Conservation (phyloP, 257 asterid genomes). For the Rehmannia glutinosa region DNA sequence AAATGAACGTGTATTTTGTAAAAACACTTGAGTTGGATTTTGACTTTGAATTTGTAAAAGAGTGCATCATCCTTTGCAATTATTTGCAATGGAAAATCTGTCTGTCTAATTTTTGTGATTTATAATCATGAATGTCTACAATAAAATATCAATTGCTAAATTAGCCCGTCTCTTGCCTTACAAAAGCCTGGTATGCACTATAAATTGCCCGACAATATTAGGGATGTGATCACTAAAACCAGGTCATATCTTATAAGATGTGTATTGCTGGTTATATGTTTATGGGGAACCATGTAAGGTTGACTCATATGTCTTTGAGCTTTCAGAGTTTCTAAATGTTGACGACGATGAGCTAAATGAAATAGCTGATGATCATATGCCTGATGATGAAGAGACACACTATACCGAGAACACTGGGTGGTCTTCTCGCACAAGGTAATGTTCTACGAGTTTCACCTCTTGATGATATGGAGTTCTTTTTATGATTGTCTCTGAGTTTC, state of each 20-base stretch:
- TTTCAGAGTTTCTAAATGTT: slow-evolving; percentile 74
- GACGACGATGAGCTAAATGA: slow-evolving; percentile 83
- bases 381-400: slow-evolving; percentile 54
- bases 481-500: not conserved
- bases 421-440: slow-evolving; percentile 97
- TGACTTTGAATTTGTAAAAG: too few species aligned
- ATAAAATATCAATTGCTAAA: too few species aligned
- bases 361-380: slow-evolving; percentile 57
- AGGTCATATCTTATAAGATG: not conserved
- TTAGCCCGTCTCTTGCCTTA: too few species aligned
- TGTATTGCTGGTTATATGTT: not conserved
- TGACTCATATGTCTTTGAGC: slow-evolving; percentile 22
- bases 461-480: not conserved
- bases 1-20: not conserved
- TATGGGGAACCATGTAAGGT: not conserved
- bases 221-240: too few species aligned
- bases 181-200: too few species aligned
- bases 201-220: too few species aligned
- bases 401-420: slow-evolving; percentile 86
- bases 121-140: too few species aligned
- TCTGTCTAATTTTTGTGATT: too few species aligned
- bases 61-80: not conserved
- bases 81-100: too few species aligned
- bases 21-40: too few species aligned
- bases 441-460: too few species aligned